Conservation (phyloP, 331 rosid species). For the Saraca asoca region DNA sequence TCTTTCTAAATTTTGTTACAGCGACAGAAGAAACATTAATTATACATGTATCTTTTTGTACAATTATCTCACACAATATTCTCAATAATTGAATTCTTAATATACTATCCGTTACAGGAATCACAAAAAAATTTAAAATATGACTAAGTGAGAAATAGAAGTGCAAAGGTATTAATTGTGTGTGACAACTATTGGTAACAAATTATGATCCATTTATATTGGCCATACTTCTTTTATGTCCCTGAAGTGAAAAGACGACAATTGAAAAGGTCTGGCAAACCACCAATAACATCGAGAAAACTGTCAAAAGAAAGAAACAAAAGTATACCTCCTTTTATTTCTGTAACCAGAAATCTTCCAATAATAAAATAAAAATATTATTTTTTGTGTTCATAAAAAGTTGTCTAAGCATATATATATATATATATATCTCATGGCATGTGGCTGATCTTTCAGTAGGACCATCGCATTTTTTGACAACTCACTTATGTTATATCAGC, state of each 20-base stretch:
- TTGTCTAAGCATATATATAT: background rate
- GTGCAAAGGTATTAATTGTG: too few relatives aligned
- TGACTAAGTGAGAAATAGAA: too few relatives aligned
- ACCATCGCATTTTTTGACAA: conserved; percentile 54
- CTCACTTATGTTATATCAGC: conserved; percentile 43
- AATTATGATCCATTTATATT: background rate
- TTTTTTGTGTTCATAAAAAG: conserved; percentile 27
- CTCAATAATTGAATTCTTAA: too few relatives aligned
- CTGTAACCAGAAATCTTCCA: conserved; percentile 20
- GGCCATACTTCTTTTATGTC: background rate
- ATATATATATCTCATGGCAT: conserved; percentile 34
- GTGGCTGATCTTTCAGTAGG: conserved; percentile 55
- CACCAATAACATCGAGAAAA: conserved; percentile 15
- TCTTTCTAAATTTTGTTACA: background rate
- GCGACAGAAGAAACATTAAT: too few relatives aligned
- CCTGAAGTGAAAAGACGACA: background rate
- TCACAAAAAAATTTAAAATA: too few relatives aligned
- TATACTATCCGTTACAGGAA: too few relatives aligned
- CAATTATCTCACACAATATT: too few relatives aligned
- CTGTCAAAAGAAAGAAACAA: conserved; percentile 28
- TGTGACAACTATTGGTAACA: background rate
- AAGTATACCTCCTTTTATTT: conserved; percentile 30
- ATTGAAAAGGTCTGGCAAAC: conserved; percentile 16
- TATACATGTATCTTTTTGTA: too few relatives aligned
- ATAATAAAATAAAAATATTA: conserved; percentile 11